These are phyloP conservation scores for Gnomoniopsis sp. DNA, from an alignment of 2,329 filamentous ascomycete species.

Conservation along the genomic window DNA sequence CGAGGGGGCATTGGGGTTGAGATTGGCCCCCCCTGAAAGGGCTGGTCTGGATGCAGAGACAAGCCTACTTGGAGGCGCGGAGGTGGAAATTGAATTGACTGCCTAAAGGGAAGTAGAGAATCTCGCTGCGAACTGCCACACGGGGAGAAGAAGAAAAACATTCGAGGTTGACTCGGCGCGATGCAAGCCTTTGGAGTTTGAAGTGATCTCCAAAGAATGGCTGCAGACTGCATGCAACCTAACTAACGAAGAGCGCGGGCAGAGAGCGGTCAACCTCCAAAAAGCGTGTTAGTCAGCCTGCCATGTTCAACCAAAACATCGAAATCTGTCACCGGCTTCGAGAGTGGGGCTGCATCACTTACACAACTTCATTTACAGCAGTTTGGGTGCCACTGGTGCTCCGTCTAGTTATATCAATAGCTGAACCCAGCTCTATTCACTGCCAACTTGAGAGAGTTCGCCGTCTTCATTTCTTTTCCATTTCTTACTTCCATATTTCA, in stretches of 20 bases:
- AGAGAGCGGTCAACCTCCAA: neutral
- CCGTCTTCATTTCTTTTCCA: neutral
- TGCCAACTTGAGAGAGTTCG: neutral
- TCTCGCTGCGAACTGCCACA: neutral
- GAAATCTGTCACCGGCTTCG: neutral
- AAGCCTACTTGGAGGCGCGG: slow-evolving; percentile 1
- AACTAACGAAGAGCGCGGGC: neutral
- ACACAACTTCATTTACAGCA: neutral
- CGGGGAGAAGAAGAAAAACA: neutral
- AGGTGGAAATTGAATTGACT: neutral
- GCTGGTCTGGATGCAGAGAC: slow-evolving; percentile 6
- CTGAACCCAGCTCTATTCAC: neutral
- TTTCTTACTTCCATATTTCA: neutral
- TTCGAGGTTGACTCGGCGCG: neutral
- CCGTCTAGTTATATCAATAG: neutral
- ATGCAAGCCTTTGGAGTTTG: neutral
- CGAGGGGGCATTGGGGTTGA: slow-evolving; percentile 34
- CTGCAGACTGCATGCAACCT: neutral
- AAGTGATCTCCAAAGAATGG: neutral
- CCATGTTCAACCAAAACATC: neutral
- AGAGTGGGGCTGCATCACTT: neutral
- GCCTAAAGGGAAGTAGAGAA: neutral
- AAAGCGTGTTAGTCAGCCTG: neutral
- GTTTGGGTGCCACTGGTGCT: neutral
- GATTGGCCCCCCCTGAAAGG: slow-evolving; percentile 14